Base-by-base conservation (phyloP, 768 basidiomycete genomes). In the Rubroboletus satanas region DNA sequence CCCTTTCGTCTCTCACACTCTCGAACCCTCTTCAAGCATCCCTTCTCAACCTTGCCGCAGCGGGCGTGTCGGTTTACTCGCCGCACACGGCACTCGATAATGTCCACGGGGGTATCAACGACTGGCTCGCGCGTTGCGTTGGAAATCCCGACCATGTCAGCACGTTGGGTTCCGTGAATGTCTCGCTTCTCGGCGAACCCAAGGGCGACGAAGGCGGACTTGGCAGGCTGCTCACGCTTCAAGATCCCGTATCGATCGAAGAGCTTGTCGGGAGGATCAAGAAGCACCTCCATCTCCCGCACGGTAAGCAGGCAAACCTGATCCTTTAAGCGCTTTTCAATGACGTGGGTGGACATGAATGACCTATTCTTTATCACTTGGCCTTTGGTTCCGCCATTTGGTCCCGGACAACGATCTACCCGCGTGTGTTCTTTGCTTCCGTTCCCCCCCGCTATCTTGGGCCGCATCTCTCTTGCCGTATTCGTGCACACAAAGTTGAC, bases 41-140 rank as follows among this genome's bases (percentile, higher is more conserved):
- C 5, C 78, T 98, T 23, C 80, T 98, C 6, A 79, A 76, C 52
- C 91, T 94, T 57, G 85, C 87, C 0, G 86, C 90, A 1, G 78
- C 83, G 12, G 94, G 94, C 0, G 86, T 98, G 52, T 88, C 87
- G 1, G 80, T 98, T 5, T 96, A 90, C 73, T 81, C 80, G 38
- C 93, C 96, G 3, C 96, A 98, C 72, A 92, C 90, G 0, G 83
- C 92, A 0, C 79, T 97, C 17, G 96, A 98, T 72, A 79, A 79
- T n/a, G 84, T 90, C 1, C 79, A 81, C 62, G 89, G 82, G 6
- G 95, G 96, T 0, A 82, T 96, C 50, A 97, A 96, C 65, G 93
- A 95, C 71, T 97, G 90, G 90, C 80, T 94, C 15, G 88, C 83
- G 1, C 66, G 74, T 67, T 82, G 79, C 35, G 67, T 81, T 33